Evolutionary conservation across 2,329 filamentous ascomycete species (phyloP).

Genomic region (Pseudogymnoascus sp.): DNA sequence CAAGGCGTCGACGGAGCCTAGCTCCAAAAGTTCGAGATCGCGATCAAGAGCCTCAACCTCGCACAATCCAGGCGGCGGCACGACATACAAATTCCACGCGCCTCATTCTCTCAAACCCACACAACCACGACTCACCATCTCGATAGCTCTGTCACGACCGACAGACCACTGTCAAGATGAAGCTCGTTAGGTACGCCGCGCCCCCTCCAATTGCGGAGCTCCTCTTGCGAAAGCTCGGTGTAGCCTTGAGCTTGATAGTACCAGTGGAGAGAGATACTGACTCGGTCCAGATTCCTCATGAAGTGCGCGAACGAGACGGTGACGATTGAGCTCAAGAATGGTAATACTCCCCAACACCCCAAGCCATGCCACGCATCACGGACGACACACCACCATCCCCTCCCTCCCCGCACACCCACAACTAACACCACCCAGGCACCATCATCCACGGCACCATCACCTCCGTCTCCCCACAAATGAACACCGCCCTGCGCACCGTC

Average conservation of each 20-base stretch:
- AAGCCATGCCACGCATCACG: conserved; percentile 8
- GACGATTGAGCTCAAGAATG: conserved; percentile 97
- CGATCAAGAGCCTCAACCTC: not conserved
- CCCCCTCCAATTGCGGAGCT: conserved; percentile 23
- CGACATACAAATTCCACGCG: not conserved
- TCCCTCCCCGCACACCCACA: not conserved
- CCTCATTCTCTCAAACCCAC: not conserved
- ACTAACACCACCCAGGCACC: conserved; percentile 54
- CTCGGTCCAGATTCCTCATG: conserved; percentile 76
- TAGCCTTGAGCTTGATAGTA: conserved; percentile 8
- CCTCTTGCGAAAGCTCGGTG: conserved; percentile 19
- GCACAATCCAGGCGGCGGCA: not conserved
- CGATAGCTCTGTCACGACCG: not conserved
- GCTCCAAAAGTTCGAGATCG: not conserved
- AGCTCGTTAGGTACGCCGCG: conserved; percentile 80
- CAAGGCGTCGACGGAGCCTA: not conserved
- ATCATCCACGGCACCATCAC: conserved; percentile 96
- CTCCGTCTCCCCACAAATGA: conserved; percentile 96
- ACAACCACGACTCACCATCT: not conserved
- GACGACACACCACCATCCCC: conserved; percentile 1
- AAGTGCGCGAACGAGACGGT: conserved; percentile 99
- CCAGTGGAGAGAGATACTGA: conserved; percentile 18
- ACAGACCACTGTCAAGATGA: conserved; percentile 55
- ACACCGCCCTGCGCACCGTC: conserved; percentile 87
- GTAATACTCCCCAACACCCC: conserved; percentile 35